Base-by-base conservation (phyloP, 106 monocot species). In the Gastrodia elata region DNA sequence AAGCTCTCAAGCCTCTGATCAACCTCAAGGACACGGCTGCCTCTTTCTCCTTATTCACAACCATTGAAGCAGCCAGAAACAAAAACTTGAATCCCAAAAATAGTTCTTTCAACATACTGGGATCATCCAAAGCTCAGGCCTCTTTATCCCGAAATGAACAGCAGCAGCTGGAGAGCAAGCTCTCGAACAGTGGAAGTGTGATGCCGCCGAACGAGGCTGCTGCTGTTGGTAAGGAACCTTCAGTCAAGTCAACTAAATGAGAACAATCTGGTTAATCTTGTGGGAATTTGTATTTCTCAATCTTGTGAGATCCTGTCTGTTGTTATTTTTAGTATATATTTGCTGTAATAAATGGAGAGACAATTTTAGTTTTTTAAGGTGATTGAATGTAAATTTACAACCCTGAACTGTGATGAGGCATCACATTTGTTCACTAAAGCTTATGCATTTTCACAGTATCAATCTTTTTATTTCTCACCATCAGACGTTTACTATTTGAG, bases 21-120 rank as follows among this genome's bases (percentile, higher is more conserved):
- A 84, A 81, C 74, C 80, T 84, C 74, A 81, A 81, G 39, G 84
- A 84, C 84, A 80, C 81, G 84, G 84, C 84, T 1, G 72, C 73
- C 75, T 74, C 77, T 35, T 84, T 80, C 2, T 69, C 68, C 18
- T 59, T 77, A 58, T 81, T 74, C 46, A 80, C 80, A 71, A 64
- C 77, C 36, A 77, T 81, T 77, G 73, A 74, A 43, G 70, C 77
- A 27, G 74, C 80, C 20, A 70, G 75, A 61, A 41, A 71, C 15
- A 71, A 43, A 71, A 81, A 71, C 72, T 64, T 26, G 38, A 84
- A 70, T 44, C 52, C 72, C 9, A 78, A 76, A 32, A 87, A 78
- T 36, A 80, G 84, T 24, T 65, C 65, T 65, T 35, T 65, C 22
- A 65, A 65, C 0, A 15, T 5, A 18, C 65, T 3, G 30, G 65